Conservation (phyloP, 768 basidiomycete genomes). For the Steccherinum ochraceum region DNA sequence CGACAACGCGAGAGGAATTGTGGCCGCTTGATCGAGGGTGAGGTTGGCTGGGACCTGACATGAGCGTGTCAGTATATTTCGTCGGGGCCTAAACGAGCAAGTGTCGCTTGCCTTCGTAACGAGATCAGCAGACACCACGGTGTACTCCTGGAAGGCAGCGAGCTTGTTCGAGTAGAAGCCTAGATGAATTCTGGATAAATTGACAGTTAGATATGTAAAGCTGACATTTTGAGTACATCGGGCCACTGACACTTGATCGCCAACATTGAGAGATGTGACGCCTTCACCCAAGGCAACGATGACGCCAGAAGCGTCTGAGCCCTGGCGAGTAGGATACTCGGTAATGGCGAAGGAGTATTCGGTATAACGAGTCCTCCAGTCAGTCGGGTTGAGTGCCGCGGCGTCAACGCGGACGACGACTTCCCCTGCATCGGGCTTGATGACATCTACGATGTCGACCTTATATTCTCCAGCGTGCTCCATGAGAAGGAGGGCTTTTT, state of each 20-base stretch:
- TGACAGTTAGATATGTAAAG: background rate
- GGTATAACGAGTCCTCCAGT: conserved; percentile 7
- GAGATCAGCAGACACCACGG: conserved; percentile 20
- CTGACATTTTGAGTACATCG: background rate
- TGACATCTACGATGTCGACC: background rate
- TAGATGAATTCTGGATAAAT: conserved; percentile 20
- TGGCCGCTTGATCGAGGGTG: conserved; percentile 22
- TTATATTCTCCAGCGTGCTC: background rate
- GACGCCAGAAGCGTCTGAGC: conserved; percentile 25
- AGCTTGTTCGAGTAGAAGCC: conserved; percentile 8
- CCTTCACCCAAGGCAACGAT: conserved; percentile 33
- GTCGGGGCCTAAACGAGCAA: background rate
- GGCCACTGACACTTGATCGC: conserved; percentile 32
- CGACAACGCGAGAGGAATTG: conserved; percentile 24
- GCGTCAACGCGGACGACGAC: conserved; percentile 4
- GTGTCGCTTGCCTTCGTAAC: conserved; percentile 15
- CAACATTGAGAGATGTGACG: conserved; percentile 29
- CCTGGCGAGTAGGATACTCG: conserved; percentile 23
- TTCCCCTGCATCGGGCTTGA: conserved; percentile 2
- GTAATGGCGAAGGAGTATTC: conserved; percentile 17
- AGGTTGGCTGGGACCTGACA: conserved; percentile 20
- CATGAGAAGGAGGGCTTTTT: conserved; percentile 11
- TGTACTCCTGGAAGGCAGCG: conserved; percentile 23
- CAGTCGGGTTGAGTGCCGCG: conserved; percentile 3
- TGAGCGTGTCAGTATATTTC: too few species aligned